phyloP scores from a whole-genome alignment of 139 green algal genomes.

The Yamagishiella unicocca region DNA sequence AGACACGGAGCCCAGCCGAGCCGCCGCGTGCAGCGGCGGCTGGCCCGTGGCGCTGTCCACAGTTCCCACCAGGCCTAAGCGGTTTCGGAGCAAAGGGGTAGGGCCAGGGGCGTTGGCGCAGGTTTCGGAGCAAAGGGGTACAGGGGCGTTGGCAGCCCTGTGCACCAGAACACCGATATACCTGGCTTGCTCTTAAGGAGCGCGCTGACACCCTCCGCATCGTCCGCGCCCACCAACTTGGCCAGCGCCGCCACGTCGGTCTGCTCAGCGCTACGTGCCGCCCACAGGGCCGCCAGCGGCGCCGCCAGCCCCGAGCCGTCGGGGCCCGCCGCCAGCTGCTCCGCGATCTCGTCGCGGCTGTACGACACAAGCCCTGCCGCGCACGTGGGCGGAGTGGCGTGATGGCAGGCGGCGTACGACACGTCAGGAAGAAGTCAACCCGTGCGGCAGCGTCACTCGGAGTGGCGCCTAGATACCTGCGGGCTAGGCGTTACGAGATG shows the following conservation, averaged over 20 bases:
- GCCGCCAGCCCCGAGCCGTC: constrained; percentile 6
- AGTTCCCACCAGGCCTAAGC: not conserved
- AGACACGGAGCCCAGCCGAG: not conserved
- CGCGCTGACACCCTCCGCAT: not conserved
- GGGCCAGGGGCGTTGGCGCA: no score
- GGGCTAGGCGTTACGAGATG: no score
- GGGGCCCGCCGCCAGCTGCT: constrained; percentile 26
- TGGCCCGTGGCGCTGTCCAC: constrained; percentile 27
- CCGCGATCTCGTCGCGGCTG: constrained; percentile 41
- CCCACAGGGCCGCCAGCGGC: constrained; percentile 13
- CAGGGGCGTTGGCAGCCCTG: no score
- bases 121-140: no score
- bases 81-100: no score
- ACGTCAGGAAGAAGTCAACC: no score
- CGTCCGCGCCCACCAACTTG: constrained; percentile 18
- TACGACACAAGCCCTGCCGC: constrained; percentile 12
- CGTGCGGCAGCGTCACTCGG: no score
- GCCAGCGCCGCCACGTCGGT: not conserved
- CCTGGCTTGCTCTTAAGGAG: constrained; percentile 19
- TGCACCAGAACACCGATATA: no score
- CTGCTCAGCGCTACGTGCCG: not conserved
- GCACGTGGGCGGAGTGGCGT: no score
- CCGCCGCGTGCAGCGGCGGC: constrained; percentile 43
- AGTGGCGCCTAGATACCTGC: no score
- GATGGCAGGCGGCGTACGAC: no score